Evolutionary conservation across 2,329 filamentous ascomycete species (phyloP), one percentile per base, ranked within the genome.

Genomic region (Boeremia exigua): DNA sequence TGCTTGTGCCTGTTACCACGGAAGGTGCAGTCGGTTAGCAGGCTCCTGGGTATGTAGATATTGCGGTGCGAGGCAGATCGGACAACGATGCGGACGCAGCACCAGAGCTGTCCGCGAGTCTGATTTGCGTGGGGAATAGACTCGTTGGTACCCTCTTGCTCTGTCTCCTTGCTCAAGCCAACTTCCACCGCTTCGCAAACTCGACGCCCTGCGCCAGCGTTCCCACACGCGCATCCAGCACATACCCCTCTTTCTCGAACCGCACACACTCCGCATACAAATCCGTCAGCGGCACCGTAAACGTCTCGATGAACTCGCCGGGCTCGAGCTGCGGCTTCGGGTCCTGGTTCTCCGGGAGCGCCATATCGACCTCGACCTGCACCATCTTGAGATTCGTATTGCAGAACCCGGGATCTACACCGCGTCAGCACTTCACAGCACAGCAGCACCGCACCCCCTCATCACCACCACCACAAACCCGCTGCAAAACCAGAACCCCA

Each of bases 281-380:
- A 12, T 82, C 78, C 17, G 75, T 78, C 38, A 94, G 70, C 6
- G 86, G 87, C 7, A 91, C 81, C 8, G 84, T 85, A 67, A 94
- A 93, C 30, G 88, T 87, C 72, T 93, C 89, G 68, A 94, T 93
- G 70, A 92, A 93, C 76, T 94, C 90, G 60, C 86, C 88, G 25
- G 92, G 90, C 70, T 94, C 90, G 6, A 93, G 80, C 69, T 89
- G 78, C 0, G 90, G 87, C 72, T 86, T 61, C 1, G 85, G 86
- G 48, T 89, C 80, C 70, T 88, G 83, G 70, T 94, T 94, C 65
- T 86, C 86, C 0, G 88, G 83, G 1, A 86, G 78, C 4, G 78
- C 81, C 81, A 90, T 85, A 73, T 94, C 89, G 60, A 94, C 84
- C 1, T 80, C 83, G 37, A 93, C 85, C 68, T 93, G 89, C 12